These are phyloP conservation scores for Raphanus sativus DNA, from an alignment of 345 rosid genomes.

Conservation along the genomic window DNA sequence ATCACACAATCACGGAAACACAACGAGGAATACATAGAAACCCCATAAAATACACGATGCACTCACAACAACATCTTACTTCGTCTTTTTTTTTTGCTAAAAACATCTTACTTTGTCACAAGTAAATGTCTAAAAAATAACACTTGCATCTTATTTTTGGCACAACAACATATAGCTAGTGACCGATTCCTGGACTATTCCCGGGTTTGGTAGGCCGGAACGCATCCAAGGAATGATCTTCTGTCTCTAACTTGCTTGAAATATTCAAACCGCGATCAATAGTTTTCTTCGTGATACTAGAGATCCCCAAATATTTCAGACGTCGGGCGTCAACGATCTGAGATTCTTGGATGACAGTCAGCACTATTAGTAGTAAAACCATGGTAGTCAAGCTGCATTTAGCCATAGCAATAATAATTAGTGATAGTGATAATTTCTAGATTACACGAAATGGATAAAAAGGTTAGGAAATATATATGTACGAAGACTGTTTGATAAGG, in stretches of 20 bases:
- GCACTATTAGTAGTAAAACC: constrained; percentile 40
- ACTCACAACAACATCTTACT: constrained; percentile 18
- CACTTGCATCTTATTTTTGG: not conserved
- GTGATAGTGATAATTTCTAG: constrained; percentile 6
- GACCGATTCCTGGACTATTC: constrained; percentile 67
- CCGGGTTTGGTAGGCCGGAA: constrained; percentile 60
- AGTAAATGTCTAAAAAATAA: not conserved
- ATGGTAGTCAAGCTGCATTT: constrained; percentile 35
- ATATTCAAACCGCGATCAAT: not conserved
- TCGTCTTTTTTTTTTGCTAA: no score
- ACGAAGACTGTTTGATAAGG: constrained; percentile 1
- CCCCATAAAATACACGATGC: not conserved
- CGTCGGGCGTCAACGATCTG: constrained; percentile 44
- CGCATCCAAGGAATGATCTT: constrained; percentile 41
- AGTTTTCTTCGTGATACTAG: constrained; percentile 15
- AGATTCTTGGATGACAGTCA: constrained; percentile 41
- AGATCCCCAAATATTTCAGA: constrained; percentile 22
- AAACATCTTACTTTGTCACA: constrained; percentile 1
- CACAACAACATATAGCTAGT: constrained; percentile 34
- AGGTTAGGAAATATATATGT: constrained; percentile 10
- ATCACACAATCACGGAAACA: constrained; percentile 28
- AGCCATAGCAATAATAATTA: constrained; percentile 39
- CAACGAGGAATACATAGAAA: constrained; percentile 7
- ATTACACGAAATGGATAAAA: not conserved
- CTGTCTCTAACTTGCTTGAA: constrained; percentile 25